Evolutionary conservation across 2,329 filamentous ascomycete genomes (phyloP), one percentile per base, ranked within the genome.

Genomic region (Coleophoma cylindrospora): DNA sequence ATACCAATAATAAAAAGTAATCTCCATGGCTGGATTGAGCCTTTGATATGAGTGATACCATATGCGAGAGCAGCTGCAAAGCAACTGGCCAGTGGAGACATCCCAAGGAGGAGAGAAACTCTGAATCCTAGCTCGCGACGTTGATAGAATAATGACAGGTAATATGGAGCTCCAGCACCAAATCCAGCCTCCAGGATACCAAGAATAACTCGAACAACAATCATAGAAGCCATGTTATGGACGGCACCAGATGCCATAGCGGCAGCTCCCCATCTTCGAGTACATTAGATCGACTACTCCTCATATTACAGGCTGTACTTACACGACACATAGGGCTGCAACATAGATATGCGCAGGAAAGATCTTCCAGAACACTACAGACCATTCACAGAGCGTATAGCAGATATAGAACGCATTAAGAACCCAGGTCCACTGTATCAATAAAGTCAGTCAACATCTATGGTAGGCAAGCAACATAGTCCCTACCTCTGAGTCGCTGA

Each of bases 11-110:
- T 53, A 45, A 68, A 66, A 3, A 68, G 53, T 3, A 65, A 51
- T 32, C 61, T 53, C 66, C 66, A 68, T 7, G 55, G 52, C 10
- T 54, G 62, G 17, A 66, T 48, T 2, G 51, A 55, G 2, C 55
- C 50, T 9, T 60, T 53, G 38, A 61, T 61, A 11, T 64, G 61
- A 4, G 60, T 62, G 41, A 68, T 65, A 7, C 62, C 66, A 45
- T 66, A 68, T 1, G 65, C 66, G 15, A 68, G 54, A 4, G 66
- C 60, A 8, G 59, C 60, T 5, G 66, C 65, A 49, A 68, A 68
- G 17, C 62, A 65, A 32, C 61, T 66, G 9, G 66, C 66, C 5
- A 68, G 52, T 1, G 66, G 63, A 14, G 64, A 60, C 36, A 60
- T 61, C 0, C 57, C 59, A 8, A 65, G 53, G 5, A 68, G 54